Conservation (phyloP, 805 yeast genomes). For the Cyberlindnera suaveolens region DNA sequence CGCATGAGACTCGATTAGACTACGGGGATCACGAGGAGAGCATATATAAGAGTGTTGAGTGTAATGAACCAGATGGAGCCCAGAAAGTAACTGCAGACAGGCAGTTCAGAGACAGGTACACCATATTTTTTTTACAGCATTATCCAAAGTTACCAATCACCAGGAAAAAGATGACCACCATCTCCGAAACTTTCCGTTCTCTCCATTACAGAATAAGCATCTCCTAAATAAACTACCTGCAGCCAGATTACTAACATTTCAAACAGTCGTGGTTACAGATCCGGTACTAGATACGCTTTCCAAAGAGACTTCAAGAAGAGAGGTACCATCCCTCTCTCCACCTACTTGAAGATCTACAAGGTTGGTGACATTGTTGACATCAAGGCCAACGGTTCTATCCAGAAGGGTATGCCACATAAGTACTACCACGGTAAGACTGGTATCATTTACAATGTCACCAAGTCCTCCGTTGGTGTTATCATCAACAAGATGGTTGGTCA, state of each 20-base stretch:
- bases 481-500: constrained; percentile 97
- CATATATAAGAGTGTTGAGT: too few species aligned
- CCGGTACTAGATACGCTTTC: constrained; percentile 99
- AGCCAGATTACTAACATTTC: constrained; percentile 6
- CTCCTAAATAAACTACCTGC: too few species aligned
- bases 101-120: background rate
- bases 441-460: constrained; percentile 98
- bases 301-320: constrained; percentile 97
- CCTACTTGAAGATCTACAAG: constrained; percentile 96
- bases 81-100: background rate
- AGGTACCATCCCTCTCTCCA: constrained; percentile 90
- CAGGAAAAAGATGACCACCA: too few species aligned
- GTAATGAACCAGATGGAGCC: too few species aligned
- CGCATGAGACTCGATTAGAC: too few species aligned
- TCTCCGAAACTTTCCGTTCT: too few species aligned
- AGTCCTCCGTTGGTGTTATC: constrained; percentile 96
- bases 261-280: constrained; percentile 94
- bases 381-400: constrained; percentile 98
- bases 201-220: too few species aligned
- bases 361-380: constrained; percentile 99
- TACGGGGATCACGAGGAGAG: too few species aligned
- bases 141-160: too few species aligned
- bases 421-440: constrained; percentile 99
- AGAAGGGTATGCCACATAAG: constrained; percentile 99
- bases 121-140: too few species aligned